phyloP scores from a whole-genome alignment of 163 green algal species.

The Coccomyxa subellipsoidea region DNA sequence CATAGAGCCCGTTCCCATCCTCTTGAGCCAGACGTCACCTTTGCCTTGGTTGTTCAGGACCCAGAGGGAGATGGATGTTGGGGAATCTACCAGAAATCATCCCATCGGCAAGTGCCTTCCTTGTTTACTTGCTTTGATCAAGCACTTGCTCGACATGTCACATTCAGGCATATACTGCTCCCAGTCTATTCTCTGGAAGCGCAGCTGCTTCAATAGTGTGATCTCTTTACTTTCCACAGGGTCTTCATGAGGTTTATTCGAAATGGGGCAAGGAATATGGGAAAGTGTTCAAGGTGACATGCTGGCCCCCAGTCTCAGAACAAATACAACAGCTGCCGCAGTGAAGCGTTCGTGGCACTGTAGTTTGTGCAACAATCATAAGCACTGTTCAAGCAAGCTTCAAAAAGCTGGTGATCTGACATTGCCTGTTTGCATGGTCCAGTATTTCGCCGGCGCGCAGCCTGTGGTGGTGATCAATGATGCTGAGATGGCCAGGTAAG shows the following conservation, averaged over 20 bases:
- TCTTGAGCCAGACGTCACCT: too few relatives aligned
- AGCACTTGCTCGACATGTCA: not conserved
- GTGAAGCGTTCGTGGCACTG: too few relatives aligned
- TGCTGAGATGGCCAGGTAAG: not conserved
- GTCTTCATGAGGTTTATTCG: not conserved
- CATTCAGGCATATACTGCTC: not conserved
- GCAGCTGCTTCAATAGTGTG: not conserved
- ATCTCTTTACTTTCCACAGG: not conserved
- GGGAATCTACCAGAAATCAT: not conserved
- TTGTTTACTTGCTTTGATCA: too few relatives aligned
- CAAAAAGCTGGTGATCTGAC: too few relatives aligned
- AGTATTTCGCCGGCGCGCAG: not conserved
- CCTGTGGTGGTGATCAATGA: conserved; percentile 3
- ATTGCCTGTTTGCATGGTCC: not conserved
- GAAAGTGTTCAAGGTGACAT: not conserved
- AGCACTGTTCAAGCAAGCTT: too few relatives aligned
- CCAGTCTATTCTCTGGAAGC: not conserved
- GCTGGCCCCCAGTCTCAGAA: not conserved
- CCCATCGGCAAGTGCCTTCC: not conserved
- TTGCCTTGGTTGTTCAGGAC: not conserved
- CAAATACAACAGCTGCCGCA: too few relatives aligned
- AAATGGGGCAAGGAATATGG: not conserved
- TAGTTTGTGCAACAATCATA: too few relatives aligned
- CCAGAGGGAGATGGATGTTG: not conserved
- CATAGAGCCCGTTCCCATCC: too few relatives aligned